Percentiles rank a stretch among this genome's conserved stretches.
Evolutionary conservation across 495 filamentous ascomycete species (phyloP).

Genomic region (Astrothelium subdiscretum): DNA sequence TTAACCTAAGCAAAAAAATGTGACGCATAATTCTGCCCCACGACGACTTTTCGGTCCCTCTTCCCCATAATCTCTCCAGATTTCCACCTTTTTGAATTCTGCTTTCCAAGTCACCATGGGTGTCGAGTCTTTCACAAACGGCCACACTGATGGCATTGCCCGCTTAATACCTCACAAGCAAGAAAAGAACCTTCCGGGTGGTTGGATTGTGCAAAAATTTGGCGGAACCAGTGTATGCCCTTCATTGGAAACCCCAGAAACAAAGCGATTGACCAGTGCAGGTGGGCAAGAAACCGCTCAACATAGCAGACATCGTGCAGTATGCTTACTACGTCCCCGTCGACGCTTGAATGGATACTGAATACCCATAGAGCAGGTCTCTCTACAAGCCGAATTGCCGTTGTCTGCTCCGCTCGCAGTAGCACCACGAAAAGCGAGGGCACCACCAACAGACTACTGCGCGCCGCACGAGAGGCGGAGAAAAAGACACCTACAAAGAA

Average conservation of each 20-base stretch:
- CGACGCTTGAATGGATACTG: neutral
- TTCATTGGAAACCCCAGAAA: neutral
- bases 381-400: slow-evolving; percentile 56
- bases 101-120: neutral
- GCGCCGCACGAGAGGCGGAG: slow-evolving; percentile 55
- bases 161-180: slow-evolving; percentile 23
- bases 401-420: slow-evolving; percentile 89
- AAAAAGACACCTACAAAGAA: slow-evolving; percentile 48
- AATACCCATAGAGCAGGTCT: slow-evolving; percentile 48
- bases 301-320: slow-evolving; percentile 5
- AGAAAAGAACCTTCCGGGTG: slow-evolving; percentile 29
- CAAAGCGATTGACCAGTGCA: neutral
- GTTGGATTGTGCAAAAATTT: slow-evolving; percentile 35
- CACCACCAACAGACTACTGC: slow-evolving; percentile 81
- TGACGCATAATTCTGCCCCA: neutral
- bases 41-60: neutral
- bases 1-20: neutral
- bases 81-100: neutral
- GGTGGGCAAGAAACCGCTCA: neutral
- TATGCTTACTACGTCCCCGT: neutral
- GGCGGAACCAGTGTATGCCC: slow-evolving; percentile 31
- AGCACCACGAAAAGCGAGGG: slow-evolving; percentile 82
- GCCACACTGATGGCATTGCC: slow-evolving; percentile 4
- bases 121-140: slow-evolving; percentile 10
- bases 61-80: neutral